These are phyloP conservation scores for Wakefieldia striispora DNA, from an alignment of 768 basidiomycete genomes.

Conservation along the genomic window DNA sequence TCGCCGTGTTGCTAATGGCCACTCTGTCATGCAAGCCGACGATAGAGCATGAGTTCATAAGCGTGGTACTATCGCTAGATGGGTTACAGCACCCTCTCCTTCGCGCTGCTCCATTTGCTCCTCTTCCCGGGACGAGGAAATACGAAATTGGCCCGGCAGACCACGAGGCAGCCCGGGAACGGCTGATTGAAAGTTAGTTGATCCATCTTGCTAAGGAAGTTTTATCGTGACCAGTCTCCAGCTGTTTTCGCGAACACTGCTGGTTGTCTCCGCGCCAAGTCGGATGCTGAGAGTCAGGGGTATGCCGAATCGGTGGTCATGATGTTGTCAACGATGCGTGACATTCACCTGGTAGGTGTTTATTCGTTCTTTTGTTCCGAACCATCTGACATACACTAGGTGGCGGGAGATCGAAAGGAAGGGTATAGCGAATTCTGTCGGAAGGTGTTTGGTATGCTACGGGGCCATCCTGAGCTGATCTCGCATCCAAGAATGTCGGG, in stretches of 20 bases:
- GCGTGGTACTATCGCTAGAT: slow-evolving; percentile 58
- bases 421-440: slow-evolving; percentile 37
- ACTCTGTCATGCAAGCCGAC: slow-evolving; percentile 47
- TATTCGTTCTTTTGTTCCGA: not conserved
- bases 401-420: slow-evolving; percentile 19
- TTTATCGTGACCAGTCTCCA: slow-evolving; percentile 25
- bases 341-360: slow-evolving; percentile 40
- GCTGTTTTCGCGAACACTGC: slow-evolving; percentile 48
- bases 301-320: slow-evolving; percentile 41
- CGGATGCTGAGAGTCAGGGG: slow-evolving; percentile 35
- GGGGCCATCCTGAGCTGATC: slow-evolving; percentile 31
- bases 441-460: slow-evolving; percentile 29
- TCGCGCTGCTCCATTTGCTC: slow-evolving; percentile 30
- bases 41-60: slow-evolving; percentile 58
- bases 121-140: slow-evolving; percentile 20
- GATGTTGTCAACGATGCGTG: slow-evolving; percentile 53
- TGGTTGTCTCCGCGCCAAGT: slow-evolving; percentile 31
- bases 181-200: slow-evolving; percentile 39
- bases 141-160: slow-evolving; percentile 31
- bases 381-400: slow-evolving; percentile 7
- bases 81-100: slow-evolving; percentile 53
- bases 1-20: slow-evolving; percentile 52
- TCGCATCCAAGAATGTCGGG: slow-evolving; percentile 32
- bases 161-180: slow-evolving; percentile 34
- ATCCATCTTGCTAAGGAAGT: slow-evolving; percentile 4